Conservation (phyloP, 2,329 filamentous ascomycete species). For the Calonectria montana region DNA sequence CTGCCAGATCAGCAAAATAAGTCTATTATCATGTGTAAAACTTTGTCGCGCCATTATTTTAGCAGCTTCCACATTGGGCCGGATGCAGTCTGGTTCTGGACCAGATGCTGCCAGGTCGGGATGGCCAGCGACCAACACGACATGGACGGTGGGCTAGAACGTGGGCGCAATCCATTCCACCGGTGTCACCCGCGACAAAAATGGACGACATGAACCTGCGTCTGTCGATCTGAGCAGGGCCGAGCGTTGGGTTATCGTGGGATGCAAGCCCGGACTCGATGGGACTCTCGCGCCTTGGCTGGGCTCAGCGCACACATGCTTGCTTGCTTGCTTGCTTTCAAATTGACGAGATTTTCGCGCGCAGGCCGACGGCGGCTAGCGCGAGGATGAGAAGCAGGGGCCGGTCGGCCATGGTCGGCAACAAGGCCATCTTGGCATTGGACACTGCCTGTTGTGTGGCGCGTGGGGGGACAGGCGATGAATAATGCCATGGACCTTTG, state of each 20-base stretch:
- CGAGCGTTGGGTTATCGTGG: background rate
- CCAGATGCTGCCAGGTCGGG: background rate
- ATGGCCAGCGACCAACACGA: background rate
- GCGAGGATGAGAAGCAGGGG: background rate
- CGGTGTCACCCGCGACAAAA: background rate
- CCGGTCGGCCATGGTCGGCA: background rate
- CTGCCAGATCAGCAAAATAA: background rate
- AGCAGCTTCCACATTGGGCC: conserved; percentile 1
- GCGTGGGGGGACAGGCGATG: background rate
- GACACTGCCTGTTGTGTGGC: background rate
- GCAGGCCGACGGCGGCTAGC: background rate
- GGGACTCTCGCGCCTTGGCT: background rate
- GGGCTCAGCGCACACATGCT: background rate
- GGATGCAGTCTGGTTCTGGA: background rate
- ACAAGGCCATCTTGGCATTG: background rate
- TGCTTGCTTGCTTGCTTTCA: no score
- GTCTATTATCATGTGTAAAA: background rate
- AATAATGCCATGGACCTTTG: background rate
- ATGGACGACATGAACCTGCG: background rate
- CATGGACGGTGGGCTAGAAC: background rate
- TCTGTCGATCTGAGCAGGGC: background rate
- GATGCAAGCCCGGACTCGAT: background rate
- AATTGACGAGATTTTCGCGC: background rate
- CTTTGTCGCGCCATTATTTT: background rate
- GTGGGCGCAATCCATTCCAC: background rate